Evolutionary conservation across 139 green algal genomes (phyloP).

Genomic region (Ettlia oleoabundans): DNA sequence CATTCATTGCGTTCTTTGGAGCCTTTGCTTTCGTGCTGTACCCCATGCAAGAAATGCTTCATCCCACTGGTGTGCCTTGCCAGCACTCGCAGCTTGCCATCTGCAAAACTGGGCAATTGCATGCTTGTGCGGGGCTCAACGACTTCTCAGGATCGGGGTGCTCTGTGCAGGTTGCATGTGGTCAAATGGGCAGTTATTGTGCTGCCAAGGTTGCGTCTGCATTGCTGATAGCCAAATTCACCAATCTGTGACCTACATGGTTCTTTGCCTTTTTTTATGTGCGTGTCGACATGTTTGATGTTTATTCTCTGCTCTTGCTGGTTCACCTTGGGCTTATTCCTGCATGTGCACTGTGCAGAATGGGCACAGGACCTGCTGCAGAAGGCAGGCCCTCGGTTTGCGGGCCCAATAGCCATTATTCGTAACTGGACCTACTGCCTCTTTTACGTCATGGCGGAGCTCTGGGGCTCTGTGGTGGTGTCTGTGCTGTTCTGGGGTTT

Average conservation of each 20-base stretch:
- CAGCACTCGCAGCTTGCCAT: too few species aligned
- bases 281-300: too few species aligned
- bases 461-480: slow-evolving; percentile 99
- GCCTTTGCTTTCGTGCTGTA: slow-evolving; percentile 97
- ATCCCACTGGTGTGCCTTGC: slow-evolving; percentile 81
- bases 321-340: too few species aligned
- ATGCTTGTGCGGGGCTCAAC: neutral
- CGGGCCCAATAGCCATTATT: slow-evolving; percentile 97
- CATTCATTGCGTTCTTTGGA: slow-evolving; percentile 98
- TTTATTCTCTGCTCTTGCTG: too few species aligned
- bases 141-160: too few species aligned
- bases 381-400: slow-evolving; percentile 77
- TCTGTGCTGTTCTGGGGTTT: slow-evolving; percentile 99
- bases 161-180: neutral
- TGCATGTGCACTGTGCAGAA: too few species aligned
- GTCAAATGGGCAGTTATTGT: too few species aligned
- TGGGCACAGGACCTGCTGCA: slow-evolving; percentile 84
- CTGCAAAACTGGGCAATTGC: neutral
- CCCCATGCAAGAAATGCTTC: slow-evolving; percentile 88
- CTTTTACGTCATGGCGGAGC: slow-evolving; percentile 99
- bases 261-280: neutral
- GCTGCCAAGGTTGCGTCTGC: too few species aligned
- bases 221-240: too few species aligned
- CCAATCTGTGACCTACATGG: too few species aligned
- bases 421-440: slow-evolving; percentile 99